Evolutionary conservation across 768 basidiomycete genomes (phyloP).

Genomic region (Amanita phalloides): DNA sequence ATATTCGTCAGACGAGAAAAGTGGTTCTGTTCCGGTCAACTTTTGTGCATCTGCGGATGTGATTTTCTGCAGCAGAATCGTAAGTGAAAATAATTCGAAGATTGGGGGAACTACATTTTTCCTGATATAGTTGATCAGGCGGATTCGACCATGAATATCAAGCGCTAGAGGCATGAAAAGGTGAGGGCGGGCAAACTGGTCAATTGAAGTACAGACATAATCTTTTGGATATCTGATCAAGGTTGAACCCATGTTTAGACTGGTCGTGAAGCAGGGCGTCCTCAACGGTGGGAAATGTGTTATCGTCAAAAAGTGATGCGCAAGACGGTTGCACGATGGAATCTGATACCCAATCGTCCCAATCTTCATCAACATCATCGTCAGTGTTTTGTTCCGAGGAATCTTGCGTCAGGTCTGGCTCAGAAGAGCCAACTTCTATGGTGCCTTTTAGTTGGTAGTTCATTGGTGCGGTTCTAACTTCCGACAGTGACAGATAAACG

Average conservation of each 20-base stretch:
- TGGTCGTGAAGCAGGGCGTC: slow-evolving; percentile 58
- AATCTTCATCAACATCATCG: slow-evolving; percentile 48
- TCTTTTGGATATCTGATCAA: slow-evolving; percentile 36
- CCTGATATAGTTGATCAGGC: slow-evolving; percentile 82
- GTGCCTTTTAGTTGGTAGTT: background rate
- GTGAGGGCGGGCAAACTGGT: background rate
- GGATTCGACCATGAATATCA: slow-evolving; percentile 71
- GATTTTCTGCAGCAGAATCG: slow-evolving; percentile 35
- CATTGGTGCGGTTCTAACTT: background rate
- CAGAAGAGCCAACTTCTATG: background rate
- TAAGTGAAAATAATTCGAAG: background rate
- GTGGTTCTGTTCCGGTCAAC: slow-evolving; percentile 45
- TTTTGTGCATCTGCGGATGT: slow-evolving; percentile 30
- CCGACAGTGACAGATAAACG: background rate
- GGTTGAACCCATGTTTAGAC: slow-evolving; percentile 47
- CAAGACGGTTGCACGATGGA: slow-evolving; percentile 42
- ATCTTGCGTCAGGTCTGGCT: background rate
- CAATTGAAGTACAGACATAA: slow-evolving; percentile 38
- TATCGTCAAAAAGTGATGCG: slow-evolving; percentile 68
- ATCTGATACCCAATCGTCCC: slow-evolving; percentile 78
- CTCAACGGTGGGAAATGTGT: slow-evolving; percentile 42
- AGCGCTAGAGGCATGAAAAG: slow-evolving; percentile 32
- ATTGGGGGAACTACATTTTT: slow-evolving; percentile 42
- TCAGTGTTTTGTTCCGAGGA: slow-evolving; percentile 23
- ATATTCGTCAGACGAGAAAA: slow-evolving; percentile 70